Conservation (phyloP, 2,329 filamentous ascomycete species). For the Cordyceps farinosa region DNA sequence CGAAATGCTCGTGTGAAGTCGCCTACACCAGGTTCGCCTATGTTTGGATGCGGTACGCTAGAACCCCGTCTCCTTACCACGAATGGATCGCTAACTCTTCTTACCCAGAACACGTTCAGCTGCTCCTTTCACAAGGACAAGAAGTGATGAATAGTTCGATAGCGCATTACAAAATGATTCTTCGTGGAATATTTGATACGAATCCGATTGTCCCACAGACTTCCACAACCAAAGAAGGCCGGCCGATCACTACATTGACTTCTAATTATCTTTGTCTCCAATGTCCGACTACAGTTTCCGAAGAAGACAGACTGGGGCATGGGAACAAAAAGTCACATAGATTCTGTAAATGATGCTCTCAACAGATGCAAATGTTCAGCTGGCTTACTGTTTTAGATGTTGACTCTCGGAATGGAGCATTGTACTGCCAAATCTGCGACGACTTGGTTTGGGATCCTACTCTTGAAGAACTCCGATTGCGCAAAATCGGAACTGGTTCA, state of each 20-base stretch:
- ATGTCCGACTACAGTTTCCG: conserved; percentile 65
- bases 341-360: conserved; percentile 55
- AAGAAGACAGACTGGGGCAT: conserved; percentile 64
- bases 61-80: conserved; percentile 2
- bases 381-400: conserved; percentile 54
- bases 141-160: conserved; percentile 66
- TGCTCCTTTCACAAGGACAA: conserved; percentile 58
- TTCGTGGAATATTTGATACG: conserved; percentile 67
- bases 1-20: conserved; percentile 59
- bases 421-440: conserved; percentile 79
- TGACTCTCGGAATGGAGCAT: conserved; percentile 68
- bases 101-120: conserved; percentile 65
- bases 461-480: conserved; percentile 68
- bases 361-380: background rate
- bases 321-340: conserved; percentile 66
- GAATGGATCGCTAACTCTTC: conserved; percentile 27
- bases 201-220: conserved; percentile 63
- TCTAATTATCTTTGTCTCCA: conserved; percentile 71
- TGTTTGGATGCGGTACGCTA: conserved; percentile 61
- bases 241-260: conserved; percentile 58
- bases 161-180: conserved; percentile 67
- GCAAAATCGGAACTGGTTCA: conserved; percentile 64
- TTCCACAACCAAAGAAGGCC: conserved; percentile 54
- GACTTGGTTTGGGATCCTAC: conserved; percentile 82
- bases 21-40: conserved; percentile 54